Evolutionary conservation across 306 rosid species (phyloP).

Genomic region (Quercus dentata): DNA sequence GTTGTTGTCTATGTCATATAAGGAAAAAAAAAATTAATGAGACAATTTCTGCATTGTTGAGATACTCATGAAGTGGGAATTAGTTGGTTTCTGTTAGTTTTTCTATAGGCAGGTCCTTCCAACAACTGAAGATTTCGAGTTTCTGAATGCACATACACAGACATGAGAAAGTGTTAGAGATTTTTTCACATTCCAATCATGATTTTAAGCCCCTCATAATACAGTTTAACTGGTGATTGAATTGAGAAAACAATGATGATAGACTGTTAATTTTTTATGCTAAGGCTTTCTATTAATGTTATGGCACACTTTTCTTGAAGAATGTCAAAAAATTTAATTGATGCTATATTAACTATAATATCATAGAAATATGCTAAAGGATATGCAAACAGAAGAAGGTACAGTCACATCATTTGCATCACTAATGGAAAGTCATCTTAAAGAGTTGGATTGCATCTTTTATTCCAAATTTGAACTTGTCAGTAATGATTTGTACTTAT

Average conservation of each 20-base stretch:
- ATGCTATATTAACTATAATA: background rate
- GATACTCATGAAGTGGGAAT: background rate
- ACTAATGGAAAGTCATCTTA: background rate
- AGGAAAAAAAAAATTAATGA: too few species aligned
- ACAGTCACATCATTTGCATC: background rate
- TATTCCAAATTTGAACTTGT: background rate
- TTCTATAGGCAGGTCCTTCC: background rate
- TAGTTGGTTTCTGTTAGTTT: background rate
- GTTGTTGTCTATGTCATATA: too few species aligned
- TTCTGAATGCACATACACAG: background rate
- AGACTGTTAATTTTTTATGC: background rate
- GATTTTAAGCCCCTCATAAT: background rate
- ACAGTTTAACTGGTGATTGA: background rate
- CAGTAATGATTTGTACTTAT: background rate
- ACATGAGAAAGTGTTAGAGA: background rate
- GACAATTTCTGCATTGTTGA: background rate
- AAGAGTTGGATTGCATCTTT: background rate
- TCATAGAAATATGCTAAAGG: constrained; percentile 2
- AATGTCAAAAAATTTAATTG: background rate
- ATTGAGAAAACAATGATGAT: background rate
- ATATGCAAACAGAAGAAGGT: background rate
- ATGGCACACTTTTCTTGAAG: background rate
- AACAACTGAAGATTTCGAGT: background rate
- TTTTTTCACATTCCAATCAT: background rate
- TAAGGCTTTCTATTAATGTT: background rate